A percentile compares a stretch with the other conserved stretches of the same genome.
Conservation (phyloP, 768 basidiomycete genomes). For the Cubamyces lactineus region DNA sequence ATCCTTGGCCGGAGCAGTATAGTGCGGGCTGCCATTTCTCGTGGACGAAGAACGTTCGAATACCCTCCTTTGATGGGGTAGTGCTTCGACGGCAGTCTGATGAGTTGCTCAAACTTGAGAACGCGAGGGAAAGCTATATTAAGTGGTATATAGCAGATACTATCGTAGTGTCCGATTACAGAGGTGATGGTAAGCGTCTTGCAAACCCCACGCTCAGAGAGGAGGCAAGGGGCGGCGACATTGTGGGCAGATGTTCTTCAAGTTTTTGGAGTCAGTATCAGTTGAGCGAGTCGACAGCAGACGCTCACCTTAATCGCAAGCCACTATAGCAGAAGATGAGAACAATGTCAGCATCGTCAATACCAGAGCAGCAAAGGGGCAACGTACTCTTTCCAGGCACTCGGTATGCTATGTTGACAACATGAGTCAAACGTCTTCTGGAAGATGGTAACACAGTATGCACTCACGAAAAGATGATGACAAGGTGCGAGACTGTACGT, state of each 20-base stretch:
- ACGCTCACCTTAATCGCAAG: slow-evolving; percentile 56
- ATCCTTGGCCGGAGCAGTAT: no score
- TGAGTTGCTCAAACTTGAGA: no score
- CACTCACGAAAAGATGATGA: slow-evolving; percentile 82
- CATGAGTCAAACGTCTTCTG: neutral
- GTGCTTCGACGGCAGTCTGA: no score
- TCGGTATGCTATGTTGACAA: slow-evolving; percentile 66
- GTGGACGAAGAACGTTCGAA: no score
- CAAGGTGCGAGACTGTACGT: slow-evolving; percentile 87
- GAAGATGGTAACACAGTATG: neutral
- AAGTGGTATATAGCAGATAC: no score
- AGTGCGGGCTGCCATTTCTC: no score
- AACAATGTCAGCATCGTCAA: neutral
- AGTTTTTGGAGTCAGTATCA: slow-evolving; percentile 8
- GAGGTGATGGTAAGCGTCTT: neutral
- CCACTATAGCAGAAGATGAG: slow-evolving; percentile 34
- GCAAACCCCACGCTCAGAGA: slow-evolving; percentile 46
- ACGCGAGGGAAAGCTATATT: no score
- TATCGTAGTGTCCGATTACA: no score
- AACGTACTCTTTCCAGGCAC: slow-evolving; percentile 65
- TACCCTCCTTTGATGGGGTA: no score
- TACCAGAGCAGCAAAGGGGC: no score
- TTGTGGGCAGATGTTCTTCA: slow-evolving; percentile 87
- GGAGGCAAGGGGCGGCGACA: slow-evolving; percentile 85
- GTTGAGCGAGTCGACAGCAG: neutral